A percentile compares a stretch with the other conserved stretches of the same genome.
These are phyloP conservation scores for Croton setiger DNA, from an alignment of 441 rosid genomes.

Conservation along the genomic window DNA sequence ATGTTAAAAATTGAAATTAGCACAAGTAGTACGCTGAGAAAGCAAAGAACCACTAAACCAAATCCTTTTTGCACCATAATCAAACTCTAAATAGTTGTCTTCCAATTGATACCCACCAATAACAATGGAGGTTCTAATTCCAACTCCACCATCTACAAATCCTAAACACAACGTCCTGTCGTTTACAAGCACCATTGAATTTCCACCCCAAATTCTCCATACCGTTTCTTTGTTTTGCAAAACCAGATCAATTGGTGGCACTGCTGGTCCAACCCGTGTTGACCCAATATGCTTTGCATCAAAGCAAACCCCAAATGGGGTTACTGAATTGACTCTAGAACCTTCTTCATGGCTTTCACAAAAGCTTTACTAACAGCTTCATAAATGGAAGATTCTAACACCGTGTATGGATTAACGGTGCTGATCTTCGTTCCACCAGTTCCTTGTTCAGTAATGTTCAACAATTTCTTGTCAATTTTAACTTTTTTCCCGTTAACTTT, in stretches of 20 bases:
- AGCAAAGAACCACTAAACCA: slow-evolving; percentile 38
- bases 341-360: not conserved
- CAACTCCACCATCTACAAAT: slow-evolving; percentile 33
- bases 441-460: slow-evolving; percentile 31
- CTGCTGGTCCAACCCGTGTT: slow-evolving; percentile 27
- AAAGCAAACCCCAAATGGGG: not conserved
- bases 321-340: not conserved
- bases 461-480: slow-evolving; percentile 21
- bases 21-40: too few species aligned
- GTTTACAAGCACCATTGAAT: slow-evolving; percentile 36
- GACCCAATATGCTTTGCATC: not conserved
- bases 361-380: not conserved
- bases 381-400: slow-evolving; percentile 5
- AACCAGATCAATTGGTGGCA: slow-evolving; percentile 33
- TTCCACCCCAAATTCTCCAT: slow-evolving; percentile 40
- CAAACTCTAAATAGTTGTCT: slow-evolving; percentile 38
- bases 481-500: slow-evolving; percentile 26
- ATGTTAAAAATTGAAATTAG: too few species aligned
- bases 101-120: slow-evolving; percentile 37
- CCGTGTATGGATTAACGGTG: slow-evolving; percentile 32
- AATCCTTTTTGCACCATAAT: slow-evolving; percentile 25
- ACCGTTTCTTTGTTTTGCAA: slow-evolving; percentile 11
- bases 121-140: slow-evolving; percentile 6
- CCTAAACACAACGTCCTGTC: slow-evolving; percentile 33
- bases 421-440: slow-evolving; percentile 44